These are phyloP conservation scores for Corymbia maculata DNA, from an alignment of 345 rosid species.

Conservation along the genomic window DNA sequence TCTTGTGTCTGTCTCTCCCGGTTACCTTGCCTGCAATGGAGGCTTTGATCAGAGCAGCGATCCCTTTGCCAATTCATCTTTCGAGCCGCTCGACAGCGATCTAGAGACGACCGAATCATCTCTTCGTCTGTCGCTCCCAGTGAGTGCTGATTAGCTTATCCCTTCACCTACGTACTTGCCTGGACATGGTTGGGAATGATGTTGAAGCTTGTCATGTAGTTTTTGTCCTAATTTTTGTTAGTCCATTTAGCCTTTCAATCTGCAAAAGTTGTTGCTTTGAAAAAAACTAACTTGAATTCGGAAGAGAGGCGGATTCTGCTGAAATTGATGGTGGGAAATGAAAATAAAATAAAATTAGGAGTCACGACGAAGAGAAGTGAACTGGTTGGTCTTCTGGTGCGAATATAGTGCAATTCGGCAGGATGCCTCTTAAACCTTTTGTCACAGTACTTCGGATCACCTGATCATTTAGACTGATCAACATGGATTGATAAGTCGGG, in stretches of 20 bases:
- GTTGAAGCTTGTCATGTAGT: background rate
- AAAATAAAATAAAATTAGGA: background rate
- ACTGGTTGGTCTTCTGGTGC: background rate
- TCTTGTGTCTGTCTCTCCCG: too few relatives aligned
- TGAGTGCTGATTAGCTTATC: background rate
- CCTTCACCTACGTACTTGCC: background rate
- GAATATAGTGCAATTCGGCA: background rate
- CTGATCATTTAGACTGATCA: background rate
- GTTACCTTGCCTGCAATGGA: background rate
- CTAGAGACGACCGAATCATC: background rate
- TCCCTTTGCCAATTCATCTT: slow-evolving; percentile 7
- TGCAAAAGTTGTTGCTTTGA: background rate
- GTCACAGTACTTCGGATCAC: background rate
- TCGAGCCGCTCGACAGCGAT: background rate
- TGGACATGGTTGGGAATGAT: background rate
- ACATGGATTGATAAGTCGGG: background rate
- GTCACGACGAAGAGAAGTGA: background rate
- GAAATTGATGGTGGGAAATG: background rate
- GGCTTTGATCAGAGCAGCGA: slow-evolving; percentile 15
- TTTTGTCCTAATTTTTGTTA: background rate
- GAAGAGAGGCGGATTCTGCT: background rate
- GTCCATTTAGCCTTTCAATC: background rate
- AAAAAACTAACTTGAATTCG: background rate
- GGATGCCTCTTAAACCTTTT: background rate
- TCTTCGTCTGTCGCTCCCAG: background rate